Conservation (phyloP, 176 grass and related monocot genomes). For the Rhynchospora pubera region DNA sequence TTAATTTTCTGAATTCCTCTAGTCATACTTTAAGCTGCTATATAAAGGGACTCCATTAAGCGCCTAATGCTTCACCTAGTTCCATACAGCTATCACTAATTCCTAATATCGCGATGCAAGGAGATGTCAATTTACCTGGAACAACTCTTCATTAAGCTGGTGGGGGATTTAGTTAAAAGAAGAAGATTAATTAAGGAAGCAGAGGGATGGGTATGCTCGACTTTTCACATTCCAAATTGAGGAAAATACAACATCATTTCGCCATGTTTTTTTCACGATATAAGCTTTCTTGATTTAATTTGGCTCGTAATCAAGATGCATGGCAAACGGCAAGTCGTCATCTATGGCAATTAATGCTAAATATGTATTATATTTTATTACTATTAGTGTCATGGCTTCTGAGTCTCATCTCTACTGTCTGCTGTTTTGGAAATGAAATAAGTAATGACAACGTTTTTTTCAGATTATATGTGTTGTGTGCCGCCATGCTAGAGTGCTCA, state of each 20-base stretch:
- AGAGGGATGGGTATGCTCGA: too few relatives aligned
- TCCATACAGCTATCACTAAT: neutral
- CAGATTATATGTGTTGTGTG: neutral
- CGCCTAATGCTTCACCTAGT: neutral
- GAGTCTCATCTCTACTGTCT: neutral
- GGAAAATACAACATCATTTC: neutral
- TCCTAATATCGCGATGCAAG: neutral
- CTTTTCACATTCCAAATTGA: too few relatives aligned
- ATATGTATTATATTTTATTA: neutral
- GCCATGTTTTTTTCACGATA: neutral
- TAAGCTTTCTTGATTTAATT: neutral
- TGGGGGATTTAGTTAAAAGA: neutral
- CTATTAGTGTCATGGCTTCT: neutral
- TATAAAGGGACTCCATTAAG: neutral
- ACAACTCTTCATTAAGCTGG: neutral
- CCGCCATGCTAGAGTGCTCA: neutral
- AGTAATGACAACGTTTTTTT: neutral
- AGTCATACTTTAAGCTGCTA: neutral
- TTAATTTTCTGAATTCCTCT: neutral
- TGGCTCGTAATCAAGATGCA: neutral
- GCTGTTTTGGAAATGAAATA: neutral
- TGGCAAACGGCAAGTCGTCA: conserved; percentile 5
- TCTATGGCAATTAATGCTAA: neutral
- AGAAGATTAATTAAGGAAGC: too few relatives aligned
- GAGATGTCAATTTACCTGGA: conserved; percentile 5